phyloP scores from a whole-genome alignment of 371 early-diverging fungal genomes.

The Rhizopus delemar region DNA sequence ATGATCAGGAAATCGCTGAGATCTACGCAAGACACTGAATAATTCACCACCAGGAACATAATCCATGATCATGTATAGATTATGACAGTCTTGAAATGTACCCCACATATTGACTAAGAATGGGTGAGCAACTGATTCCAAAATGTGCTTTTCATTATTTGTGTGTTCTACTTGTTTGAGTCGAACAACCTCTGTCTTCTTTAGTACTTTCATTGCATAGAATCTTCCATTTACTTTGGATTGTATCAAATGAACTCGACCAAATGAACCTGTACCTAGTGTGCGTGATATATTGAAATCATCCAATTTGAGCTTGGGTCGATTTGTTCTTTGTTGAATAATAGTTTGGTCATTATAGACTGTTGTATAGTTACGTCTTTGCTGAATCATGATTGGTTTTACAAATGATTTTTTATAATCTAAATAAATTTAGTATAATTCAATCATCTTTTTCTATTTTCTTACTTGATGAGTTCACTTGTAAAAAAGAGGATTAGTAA shows the following conservation, averaged over 20 bases:
- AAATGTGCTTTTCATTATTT: conserved; percentile 90
- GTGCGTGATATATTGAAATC: conserved; percentile 75
- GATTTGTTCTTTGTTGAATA: conserved; percentile 10
- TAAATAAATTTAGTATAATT: too few relatives aligned
- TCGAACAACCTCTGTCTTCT: conserved; percentile 86
- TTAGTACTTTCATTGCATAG: conserved; percentile 93
- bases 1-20: conserved; percentile 78
- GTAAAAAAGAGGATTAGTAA: background rate
- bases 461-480: background rate
- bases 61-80: conserved; percentile 96
- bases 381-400: background rate
- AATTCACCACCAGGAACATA: conserved; percentile 93
- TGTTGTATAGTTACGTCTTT: background rate
- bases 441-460: too few relatives aligned
- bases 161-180: conserved; percentile 95
- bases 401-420: background rate
- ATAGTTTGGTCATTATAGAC: conserved; percentile 7
- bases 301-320: conserved; percentile 60
- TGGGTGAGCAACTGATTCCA: conserved; percentile 81
- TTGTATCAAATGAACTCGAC: conserved; percentile 91
- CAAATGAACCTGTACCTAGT: conserved; percentile 98
- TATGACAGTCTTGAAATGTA: conserved; percentile 87
- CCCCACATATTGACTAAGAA: conserved; percentile 90
- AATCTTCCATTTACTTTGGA: conserved; percentile 70
- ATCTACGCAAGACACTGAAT: conserved; percentile 80